Base-by-base conservation (phyloP, 257 asterid species). In the Buddleja alternifolia region DNA sequence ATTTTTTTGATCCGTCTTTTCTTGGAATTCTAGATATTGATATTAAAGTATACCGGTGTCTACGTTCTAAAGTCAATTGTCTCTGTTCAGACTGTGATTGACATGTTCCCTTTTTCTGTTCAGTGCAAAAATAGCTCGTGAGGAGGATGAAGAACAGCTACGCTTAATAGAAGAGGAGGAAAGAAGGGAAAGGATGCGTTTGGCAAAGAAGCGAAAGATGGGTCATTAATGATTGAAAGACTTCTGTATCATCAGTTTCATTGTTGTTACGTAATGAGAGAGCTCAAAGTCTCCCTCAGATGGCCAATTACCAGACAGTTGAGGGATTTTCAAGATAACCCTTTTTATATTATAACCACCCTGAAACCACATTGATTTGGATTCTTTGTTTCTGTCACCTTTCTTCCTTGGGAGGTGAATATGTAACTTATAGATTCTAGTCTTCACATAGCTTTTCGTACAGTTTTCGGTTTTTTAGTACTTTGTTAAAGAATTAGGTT, bases 91-190 rank as follows among this genome's bases (percentile, higher is more conserved):
- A 62, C 46, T 10, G 0, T 12, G 10, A n/a, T 32, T 71, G 37
- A 56, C 62, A 5, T 44, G 58, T 29, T 32, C 66, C 0, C 47
- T 11, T 76, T 69, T 29, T 47, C n/a, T 29, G 15, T 77, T 29
- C 82, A 93, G 98, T 82, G 86, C 81, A 15, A 80, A 32, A 77
- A 77, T 84, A 24, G 98, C 88, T 23, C 71, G 71, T 29, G 5
- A 44, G 77, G 98, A 93, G 82, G 98, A 93, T 15, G 94, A 86
- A 17, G 96, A 90, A 77, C 87, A 88, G 73, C 86, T 70, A 5
- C 86, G 81, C 15, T 41, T 82, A 85, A 73, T 86, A 58, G 89
- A 90, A 74, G 94, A 90, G 78, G 97, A 90, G 78, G 97, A 90
- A 20, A 83, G 61, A 72, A 85, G 87, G 76, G 90, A 85, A 60